phyloP scores from a whole-genome alignment of 2,329 filamentous ascomycete species.

The Ascochyta koolunga region DNA sequence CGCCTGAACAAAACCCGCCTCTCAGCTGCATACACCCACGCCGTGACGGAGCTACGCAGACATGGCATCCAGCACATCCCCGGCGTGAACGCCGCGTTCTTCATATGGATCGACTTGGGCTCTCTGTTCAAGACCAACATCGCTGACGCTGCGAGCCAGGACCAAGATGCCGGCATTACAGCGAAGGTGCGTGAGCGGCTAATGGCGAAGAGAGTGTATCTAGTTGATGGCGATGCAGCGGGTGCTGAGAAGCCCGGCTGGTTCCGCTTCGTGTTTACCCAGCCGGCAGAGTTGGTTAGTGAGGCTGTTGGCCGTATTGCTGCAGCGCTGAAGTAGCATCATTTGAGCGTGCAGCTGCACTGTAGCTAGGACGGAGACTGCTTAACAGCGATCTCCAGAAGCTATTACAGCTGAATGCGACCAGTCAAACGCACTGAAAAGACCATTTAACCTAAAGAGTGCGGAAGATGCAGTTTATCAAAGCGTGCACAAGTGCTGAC shows the following conservation, averaged over 20 bases:
- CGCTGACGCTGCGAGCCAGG: background rate
- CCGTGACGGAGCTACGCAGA: conserved; percentile 25
- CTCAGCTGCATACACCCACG: conserved; percentile 19
- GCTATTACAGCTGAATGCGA: too few species aligned
- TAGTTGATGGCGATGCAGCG: conserved; percentile 58
- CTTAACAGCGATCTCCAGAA: too few species aligned
- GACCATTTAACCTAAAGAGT: too few species aligned
- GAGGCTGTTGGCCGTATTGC: conserved; percentile 3
- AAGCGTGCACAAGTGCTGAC: too few species aligned
- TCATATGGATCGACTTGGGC: conserved; percentile 51
- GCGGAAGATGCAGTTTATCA: too few species aligned
- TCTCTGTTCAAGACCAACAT: conserved; percentile 14
- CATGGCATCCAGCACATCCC: conserved; percentile 48
- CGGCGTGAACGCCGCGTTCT: conserved; percentile 54
- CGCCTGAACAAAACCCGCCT: conserved; percentile 46
- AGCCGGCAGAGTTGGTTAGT: background rate
- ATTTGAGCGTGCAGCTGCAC: too few species aligned
- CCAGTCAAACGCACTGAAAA: too few species aligned
- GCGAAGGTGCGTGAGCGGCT: conserved; percentile 54
- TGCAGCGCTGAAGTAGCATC: background rate
- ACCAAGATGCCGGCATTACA: conserved; percentile 50
- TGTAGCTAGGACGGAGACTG: too few species aligned
- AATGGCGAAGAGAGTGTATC: conserved; percentile 55
- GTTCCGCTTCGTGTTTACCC: conserved; percentile 60
- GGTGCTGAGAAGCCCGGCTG: conserved; percentile 55